phyloP scores from a whole-genome alignment of 345 rosid genomes.

The Arabis alpina region DNA sequence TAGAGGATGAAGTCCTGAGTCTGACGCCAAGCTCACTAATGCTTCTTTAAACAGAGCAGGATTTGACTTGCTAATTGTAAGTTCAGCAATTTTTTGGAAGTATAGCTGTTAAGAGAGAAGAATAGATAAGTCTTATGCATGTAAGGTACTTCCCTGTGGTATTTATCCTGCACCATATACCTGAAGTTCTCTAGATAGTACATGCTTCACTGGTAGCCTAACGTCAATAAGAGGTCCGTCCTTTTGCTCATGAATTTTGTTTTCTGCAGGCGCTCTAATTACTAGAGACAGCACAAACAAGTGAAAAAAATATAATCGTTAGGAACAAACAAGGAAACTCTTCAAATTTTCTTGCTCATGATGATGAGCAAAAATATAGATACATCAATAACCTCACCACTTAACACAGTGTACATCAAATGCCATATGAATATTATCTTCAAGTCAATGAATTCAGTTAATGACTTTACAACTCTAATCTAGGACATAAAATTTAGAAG shows the following conservation, averaged over 20 bases:
- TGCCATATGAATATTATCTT: conserved; percentile 22
- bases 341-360: conserved; percentile 20
- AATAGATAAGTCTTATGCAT: conserved; percentile 26
- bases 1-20: conserved; percentile 96
- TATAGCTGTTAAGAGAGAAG: conserved; percentile 67
- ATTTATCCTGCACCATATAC: conserved; percentile 45
- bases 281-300: conserved; percentile 49
- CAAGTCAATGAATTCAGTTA: neutral
- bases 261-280: conserved; percentile 70
- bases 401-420: neutral
- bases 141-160: conserved; percentile 13
- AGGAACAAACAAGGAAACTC: conserved; percentile 4
- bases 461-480: conserved; percentile 21
- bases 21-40: conserved; percentile 88
- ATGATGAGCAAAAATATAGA: conserved; percentile 5
- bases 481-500: conserved; percentile 32
- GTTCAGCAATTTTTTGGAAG: conserved; percentile 94
- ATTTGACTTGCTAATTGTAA: conserved; percentile 73
- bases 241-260: conserved; percentile 58
- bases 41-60: conserved; percentile 85
- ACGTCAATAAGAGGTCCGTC: conserved; percentile 79
- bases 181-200: conserved; percentile 91
- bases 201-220: conserved; percentile 89
- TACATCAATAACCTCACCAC: conserved; percentile 14
- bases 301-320: conserved; percentile 14